phyloP scores from a whole-genome alignment of 2,329 filamentous ascomycete species.

The Podosphaera fusca region DNA sequence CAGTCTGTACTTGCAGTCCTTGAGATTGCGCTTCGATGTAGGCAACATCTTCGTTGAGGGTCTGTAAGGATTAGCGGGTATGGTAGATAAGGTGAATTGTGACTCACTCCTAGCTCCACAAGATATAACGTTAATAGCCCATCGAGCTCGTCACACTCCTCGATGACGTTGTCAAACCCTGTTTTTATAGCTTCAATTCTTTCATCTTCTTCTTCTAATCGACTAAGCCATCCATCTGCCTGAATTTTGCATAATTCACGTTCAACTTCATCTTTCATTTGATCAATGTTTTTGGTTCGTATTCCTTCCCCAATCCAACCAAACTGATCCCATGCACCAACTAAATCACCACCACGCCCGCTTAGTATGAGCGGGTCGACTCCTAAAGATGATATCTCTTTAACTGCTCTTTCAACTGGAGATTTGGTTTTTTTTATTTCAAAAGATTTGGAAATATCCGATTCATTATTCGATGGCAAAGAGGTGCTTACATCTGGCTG shows the following conservation, averaged over 20 bases:
- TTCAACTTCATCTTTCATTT: conserved; percentile 62
- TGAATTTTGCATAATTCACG: conserved; percentile 77
- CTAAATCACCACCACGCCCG: conserved; percentile 55
- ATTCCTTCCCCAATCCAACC: conserved; percentile 68
- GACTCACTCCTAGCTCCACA: conserved; percentile 68
- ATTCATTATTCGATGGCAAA: no score
- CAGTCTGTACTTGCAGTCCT: conserved; percentile 86
- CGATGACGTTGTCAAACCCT: conserved; percentile 72
- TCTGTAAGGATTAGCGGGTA: conserved; percentile 25
- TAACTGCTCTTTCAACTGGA: conserved; percentile 15
- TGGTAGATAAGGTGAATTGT: conserved; percentile 3
- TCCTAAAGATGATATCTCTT: conserved; percentile 28
- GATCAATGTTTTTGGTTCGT: conserved; percentile 51
- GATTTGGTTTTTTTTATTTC: conserved; percentile 14
- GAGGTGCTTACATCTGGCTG: no score
- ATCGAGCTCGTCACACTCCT: conserved; percentile 89
- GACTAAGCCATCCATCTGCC: conserved; percentile 75
- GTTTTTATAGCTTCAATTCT: conserved; percentile 67
- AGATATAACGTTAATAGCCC: conserved; percentile 84
- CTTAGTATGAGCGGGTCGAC: conserved; percentile 59
- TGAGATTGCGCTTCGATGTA: conserved; percentile 96
- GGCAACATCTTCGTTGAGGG: conserved; percentile 80
- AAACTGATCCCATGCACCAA: conserved; percentile 62
- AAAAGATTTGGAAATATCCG: conserved; percentile 12
- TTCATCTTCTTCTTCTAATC: conserved; percentile 69